Evolutionary conservation across 2,329 filamentous ascomycete species (phyloP).

Genomic region (Davidsoniella virescens): DNA sequence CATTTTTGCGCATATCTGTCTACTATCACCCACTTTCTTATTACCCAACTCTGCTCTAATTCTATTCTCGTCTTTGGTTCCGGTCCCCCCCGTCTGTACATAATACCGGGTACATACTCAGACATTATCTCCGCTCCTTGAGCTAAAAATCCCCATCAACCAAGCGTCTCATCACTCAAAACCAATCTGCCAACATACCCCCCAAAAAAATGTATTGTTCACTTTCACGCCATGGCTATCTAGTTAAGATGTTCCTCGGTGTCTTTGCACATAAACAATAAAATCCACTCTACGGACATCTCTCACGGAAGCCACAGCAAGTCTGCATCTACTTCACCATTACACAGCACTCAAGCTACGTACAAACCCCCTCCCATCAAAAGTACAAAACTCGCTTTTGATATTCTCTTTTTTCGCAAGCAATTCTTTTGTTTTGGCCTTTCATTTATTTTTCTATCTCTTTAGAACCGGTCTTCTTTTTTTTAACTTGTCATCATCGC

Average conservation of each 20-base stretch:
- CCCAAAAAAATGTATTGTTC: too few species aligned
- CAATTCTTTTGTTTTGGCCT: background rate
- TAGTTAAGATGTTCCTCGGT: background rate
- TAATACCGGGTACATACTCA: too few species aligned
- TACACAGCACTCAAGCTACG: background rate
- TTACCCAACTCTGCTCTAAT: background rate
- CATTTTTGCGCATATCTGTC: background rate
- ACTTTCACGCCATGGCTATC: too few species aligned
- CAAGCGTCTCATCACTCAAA: too few species aligned
- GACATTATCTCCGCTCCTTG: too few species aligned
- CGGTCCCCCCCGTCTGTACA: too few species aligned
- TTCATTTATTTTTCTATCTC: slow-evolving; percentile 3
- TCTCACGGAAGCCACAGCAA: too few species aligned
- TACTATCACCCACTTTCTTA: background rate
- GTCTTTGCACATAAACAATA: background rate
- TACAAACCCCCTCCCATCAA: background rate
- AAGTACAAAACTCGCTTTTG: background rate
- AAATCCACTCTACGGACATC: too few species aligned
- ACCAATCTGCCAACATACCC: too few species aligned
- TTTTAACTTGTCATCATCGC: background rate
- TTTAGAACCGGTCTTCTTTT: background rate
- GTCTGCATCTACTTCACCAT: too few species aligned
- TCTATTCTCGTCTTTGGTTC: too few species aligned
- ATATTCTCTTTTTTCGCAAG: background rate
- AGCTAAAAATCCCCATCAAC: background rate